Evolutionary conservation across 1,139 yeast genomes (phyloP).

Genomic region (Pichia sp.): DNA sequence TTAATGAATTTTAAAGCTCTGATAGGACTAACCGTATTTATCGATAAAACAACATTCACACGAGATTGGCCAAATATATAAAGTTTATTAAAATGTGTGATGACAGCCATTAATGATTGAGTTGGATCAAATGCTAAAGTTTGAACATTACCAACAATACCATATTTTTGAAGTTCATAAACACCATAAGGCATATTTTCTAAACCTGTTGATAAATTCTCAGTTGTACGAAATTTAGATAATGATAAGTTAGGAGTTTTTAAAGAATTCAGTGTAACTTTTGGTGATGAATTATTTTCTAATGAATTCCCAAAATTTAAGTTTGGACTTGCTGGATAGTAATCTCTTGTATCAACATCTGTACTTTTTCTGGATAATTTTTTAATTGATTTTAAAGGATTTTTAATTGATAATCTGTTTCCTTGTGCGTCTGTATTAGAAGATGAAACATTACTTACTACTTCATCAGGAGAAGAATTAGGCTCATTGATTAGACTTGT

Average conservation of each 20-base stretch:
- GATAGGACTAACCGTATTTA: conserved; percentile 47
- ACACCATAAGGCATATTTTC: conserved; percentile 35
- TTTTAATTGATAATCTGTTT: conserved; percentile 2
- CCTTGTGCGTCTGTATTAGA: not conserved
- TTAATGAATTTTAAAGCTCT: conserved; percentile 59
- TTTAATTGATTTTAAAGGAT: conserved; percentile 16
- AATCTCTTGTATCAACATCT: conserved; percentile 18
- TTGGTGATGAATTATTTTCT: conserved; percentile 1
- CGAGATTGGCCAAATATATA: conserved; percentile 80
- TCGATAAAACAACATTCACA: conserved; percentile 64
- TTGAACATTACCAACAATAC: conserved; percentile 51
- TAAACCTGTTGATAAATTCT: conserved; percentile 36
- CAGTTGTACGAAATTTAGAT: conserved; percentile 15
- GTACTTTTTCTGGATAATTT: conserved; percentile 8
- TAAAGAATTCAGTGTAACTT: conserved; percentile 5
- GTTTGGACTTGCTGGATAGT: conserved; percentile 18
- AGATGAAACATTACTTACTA: not conserved
- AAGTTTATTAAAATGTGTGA: conserved; percentile 64
- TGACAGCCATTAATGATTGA: conserved; percentile 77
- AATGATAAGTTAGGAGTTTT: conserved; percentile 12
- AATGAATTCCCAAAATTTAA: conserved; percentile 12
- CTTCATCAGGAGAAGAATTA: not conserved
- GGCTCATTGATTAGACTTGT: not conserved
- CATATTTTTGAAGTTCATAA: conserved; percentile 45
- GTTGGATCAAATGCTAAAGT: conserved; percentile 81